Base-by-base conservation (phyloP, 1,139 yeast species). In the Yamadazyma triangularis region DNA sequence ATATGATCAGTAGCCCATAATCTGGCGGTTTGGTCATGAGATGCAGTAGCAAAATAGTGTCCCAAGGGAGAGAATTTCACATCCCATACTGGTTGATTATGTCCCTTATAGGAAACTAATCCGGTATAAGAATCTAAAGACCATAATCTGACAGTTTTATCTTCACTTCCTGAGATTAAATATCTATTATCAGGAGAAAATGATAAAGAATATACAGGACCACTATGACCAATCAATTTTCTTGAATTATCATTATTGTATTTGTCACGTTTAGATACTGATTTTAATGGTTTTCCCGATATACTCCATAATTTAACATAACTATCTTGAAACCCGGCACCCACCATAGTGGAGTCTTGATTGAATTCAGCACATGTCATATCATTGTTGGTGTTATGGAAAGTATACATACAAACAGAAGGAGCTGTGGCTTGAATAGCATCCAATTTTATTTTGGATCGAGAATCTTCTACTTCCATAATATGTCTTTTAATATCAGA, bases 1-100 rank as follows among this genome's bases (percentile, higher is more conserved):
- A 93, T 89, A 58, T 93, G 99, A 56, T 93, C 98, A 40, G 96
- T 88, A 23, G 96, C 89, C 99, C 99, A 93, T 38, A 93, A 67
- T 41, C 97, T 70, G 0, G 97, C 98, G 0, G 98, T 93, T 55
- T 89, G 96, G 52, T 93, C 99, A 51, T 89, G 96, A 4, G 96
- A 87, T 0, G 95, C 96, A 0, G 96, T 88, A 9, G 94, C 96
- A 58, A 93, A 93, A 61, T 93, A 93, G 59, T 91, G 97, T 2
- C 98, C 98, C 49, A 85, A 65, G 2, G 98, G 98, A 4, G 95
- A 81, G 50, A 88, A 91, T 45, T 84, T 76, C 4, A 91, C 96
- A 52, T 93, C 98, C 98, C 98, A 93, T 18, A 93, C 83, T 1
- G 98, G 97, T 44, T 85, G 95, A 47, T 81, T 87, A 54, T 93